Evolutionary conservation across 192 early-diverging fungal species (phyloP), one percentile per base, ranked within the genome.

Genomic region (Pilobolus umbonatus): DNA sequence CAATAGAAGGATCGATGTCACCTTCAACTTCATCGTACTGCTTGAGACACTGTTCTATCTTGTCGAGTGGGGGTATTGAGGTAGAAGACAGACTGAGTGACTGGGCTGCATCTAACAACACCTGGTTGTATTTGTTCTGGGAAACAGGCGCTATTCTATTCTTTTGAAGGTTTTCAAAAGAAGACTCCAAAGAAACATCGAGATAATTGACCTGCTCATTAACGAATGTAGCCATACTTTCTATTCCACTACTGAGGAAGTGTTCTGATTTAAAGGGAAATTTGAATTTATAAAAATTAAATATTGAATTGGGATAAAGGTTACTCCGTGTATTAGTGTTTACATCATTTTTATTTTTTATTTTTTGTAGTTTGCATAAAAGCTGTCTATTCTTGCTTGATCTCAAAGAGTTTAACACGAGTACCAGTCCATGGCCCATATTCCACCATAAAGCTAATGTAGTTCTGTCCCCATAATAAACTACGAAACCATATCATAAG

Each of bases 381-480:
- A 15, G 15, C 25, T 52, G 45, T 40, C 9, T 55, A 54, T 40
- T 55, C 58, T 29, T 65, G 62, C 19, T 73, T 73, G 25, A 81
- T 73, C 38, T 74, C 68, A 47, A 88, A 88, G 14, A 88, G 55
- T 35, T 69, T 68, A 19, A 84, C 75, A 15, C 72, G 64, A 6
- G 84, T 88, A 46, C 83, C 84, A 57, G 83, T 78, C 86, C 86
- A 88, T 6, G 78, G 67, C 29, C 86, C 83, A 42, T 73, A 63
- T 9, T 80, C 76, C 26, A 76, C 73, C 58, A 80, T 72, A 0
- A 78, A 75, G 0, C 80, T 74, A 21, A 82, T 55, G 60, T 88
- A 89, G 12, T 81, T 76, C 36, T 85, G 80, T 21, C 88, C 85
- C 88, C 85, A 87, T 34, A 89, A 64, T 29, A 88, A 58, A 48